Evolutionary conservation across 176 grass and related monocot genomes (phyloP).

Genomic region (Tuctoria greenei): DNA sequence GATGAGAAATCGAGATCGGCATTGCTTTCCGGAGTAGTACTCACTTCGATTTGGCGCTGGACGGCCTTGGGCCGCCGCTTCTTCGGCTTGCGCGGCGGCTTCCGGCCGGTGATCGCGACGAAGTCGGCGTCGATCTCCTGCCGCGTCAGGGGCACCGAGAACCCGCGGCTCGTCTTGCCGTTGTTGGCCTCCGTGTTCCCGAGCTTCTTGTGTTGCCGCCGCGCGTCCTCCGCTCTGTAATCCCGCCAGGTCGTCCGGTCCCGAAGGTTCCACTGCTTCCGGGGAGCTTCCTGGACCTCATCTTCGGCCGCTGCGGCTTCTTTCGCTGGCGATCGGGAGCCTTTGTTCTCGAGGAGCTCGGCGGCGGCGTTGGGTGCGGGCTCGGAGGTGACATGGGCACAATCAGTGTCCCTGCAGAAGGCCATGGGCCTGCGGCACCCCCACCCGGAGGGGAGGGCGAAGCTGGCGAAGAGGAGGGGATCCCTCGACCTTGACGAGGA

Average conservation of each 20-base stretch:
- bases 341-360: background rate
- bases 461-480: constrained; percentile 27
- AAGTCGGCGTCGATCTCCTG: constrained; percentile 86
- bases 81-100: constrained; percentile 55
- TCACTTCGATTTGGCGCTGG: constrained; percentile 70
- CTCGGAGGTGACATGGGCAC: background rate
- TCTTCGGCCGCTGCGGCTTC: background rate
- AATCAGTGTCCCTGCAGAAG: constrained; percentile 39
- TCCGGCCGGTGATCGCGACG: constrained; percentile 66
- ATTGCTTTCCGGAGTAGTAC: constrained; percentile 2
- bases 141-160: constrained; percentile 51
- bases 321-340: constrained; percentile 12
- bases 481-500: constrained; percentile 20
- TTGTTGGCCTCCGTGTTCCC: background rate
- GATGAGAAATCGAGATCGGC: constrained; percentile 20
- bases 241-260: constrained; percentile 36
- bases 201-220: constrained; percentile 23
- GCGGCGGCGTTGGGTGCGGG: background rate
- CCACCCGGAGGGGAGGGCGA: constrained; percentile 49
- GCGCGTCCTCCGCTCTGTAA: constrained; percentile 29
- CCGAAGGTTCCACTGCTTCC: constrained; percentile 55
- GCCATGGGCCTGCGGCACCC: constrained; percentile 44
- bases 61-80: constrained; percentile 49
- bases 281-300: constrained; percentile 24
- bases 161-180: constrained; percentile 20